A percentile compares a stretch with the other conserved stretches of the same genome.
phyloP scores from a whole-genome alignment of 495 filamentous ascomycete genomes.

The Trichodelitschia bisporula region DNA sequence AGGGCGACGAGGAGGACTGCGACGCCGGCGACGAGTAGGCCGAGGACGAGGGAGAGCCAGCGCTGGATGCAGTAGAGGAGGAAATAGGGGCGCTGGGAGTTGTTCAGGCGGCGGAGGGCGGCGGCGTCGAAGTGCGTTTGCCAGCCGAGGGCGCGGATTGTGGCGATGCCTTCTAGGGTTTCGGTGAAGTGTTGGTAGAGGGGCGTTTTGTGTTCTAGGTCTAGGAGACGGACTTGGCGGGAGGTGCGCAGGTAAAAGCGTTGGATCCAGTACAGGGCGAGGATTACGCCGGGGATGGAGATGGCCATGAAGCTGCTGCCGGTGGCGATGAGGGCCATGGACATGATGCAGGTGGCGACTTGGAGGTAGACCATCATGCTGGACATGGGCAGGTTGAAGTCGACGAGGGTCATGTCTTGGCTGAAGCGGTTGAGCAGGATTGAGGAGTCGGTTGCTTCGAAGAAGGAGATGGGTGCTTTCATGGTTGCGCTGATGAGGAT shows the following conservation, averaged over 20 bases:
- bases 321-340: slow-evolving; percentile 46
- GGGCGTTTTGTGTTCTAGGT: slow-evolving; percentile 64
- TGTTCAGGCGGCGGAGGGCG: no score
- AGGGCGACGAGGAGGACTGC: no score
- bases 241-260: slow-evolving; percentile 54
- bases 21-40: no score
- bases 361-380: slow-evolving; percentile 40
- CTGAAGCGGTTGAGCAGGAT: slow-evolving; percentile 78
- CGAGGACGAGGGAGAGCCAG: no score
- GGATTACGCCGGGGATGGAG: slow-evolving; percentile 37
- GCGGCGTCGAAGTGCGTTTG: slow-evolving; percentile 49
- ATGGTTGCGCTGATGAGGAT: no score
- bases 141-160: slow-evolving; percentile 51
- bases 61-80: no score
- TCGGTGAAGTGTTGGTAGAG: slow-evolving; percentile 71
- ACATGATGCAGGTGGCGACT: slow-evolving; percentile 41
- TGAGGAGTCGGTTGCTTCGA: no score
- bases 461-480: no score
- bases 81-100: no score
- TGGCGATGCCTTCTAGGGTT: slow-evolving; percentile 52
- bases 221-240: slow-evolving; percentile 53
- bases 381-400: slow-evolving; percentile 49
- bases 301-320: slow-evolving; percentile 51
- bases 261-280: slow-evolving; percentile 41
- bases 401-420: slow-evolving; percentile 60